Conservation (phyloP, 2,329 filamentous ascomycete genomes). For the Botrytis porri region DNA sequence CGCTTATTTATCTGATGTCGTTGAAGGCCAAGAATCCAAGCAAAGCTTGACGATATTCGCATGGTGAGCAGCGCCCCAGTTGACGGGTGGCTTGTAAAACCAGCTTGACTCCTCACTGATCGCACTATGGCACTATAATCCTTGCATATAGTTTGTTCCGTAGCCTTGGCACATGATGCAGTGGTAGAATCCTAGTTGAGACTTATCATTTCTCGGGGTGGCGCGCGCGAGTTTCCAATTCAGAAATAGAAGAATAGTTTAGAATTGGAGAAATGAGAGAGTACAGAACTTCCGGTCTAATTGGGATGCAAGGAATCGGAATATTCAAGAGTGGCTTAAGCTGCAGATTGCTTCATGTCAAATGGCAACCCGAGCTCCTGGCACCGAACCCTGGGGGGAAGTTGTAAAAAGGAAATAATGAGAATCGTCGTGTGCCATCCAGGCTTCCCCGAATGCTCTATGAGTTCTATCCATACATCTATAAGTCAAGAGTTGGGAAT, state of each 20-base stretch:
- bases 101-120: background rate
- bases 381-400: background rate
- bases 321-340: background rate
- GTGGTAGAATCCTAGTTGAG: no score
- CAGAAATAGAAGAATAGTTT: background rate
- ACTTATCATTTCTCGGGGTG: background rate
- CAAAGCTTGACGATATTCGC: background rate
- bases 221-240: background rate
- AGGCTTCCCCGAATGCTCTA: background rate
- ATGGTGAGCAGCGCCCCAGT: background rate
- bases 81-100: background rate
- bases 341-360: background rate
- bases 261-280: background rate
- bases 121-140: background rate
- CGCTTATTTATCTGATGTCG: background rate
- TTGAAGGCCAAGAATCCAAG: background rate
- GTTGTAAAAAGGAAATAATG: background rate
- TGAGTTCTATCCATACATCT: background rate
- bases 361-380: background rate
- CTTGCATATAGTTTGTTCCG: background rate
- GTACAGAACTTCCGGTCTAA: background rate
- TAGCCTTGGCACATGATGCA: slow-evolving; percentile 9
- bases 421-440: background rate
- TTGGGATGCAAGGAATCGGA: background rate
- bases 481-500: background rate